Evolutionary conservation across 345 rosid genomes (phyloP).

Genomic region (Gossypium anomalum): DNA sequence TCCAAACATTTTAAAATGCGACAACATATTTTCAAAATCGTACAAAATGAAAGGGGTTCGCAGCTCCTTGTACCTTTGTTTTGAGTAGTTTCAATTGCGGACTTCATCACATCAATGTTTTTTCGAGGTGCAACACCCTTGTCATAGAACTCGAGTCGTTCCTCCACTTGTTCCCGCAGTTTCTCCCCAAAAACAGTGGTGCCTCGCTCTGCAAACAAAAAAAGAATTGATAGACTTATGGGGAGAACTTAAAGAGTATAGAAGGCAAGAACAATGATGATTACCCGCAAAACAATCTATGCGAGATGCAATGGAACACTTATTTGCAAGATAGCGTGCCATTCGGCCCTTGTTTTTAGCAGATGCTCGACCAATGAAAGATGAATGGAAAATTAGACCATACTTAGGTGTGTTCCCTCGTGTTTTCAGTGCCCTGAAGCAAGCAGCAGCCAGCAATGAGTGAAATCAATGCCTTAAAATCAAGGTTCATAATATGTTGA

Average conservation of each 20-base stretch:
- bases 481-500: background rate
- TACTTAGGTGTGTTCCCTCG: slow-evolving; percentile 94
- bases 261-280: background rate
- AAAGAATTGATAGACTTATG: background rate
- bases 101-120: slow-evolving; percentile 92
- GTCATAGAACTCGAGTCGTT: slow-evolving; percentile 82
- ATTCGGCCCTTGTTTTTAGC: slow-evolving; percentile 91
- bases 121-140: slow-evolving; percentile 95
- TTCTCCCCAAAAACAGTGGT: slow-evolving; percentile 75
- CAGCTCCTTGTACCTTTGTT: slow-evolving; percentile 41
- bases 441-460: background rate
- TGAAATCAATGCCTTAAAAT: background rate
- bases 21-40: background rate
- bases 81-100: slow-evolving; percentile 49
- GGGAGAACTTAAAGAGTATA: background rate
- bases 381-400: slow-evolving; percentile 90
- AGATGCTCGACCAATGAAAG: slow-evolving; percentile 87
- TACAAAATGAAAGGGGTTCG: background rate
- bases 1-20: background rate
- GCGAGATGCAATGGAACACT: slow-evolving; percentile 90
- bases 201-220: slow-evolving; percentile 42
- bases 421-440: slow-evolving; percentile 81
- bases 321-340: slow-evolving; percentile 94
- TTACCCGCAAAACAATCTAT: slow-evolving; percentile 93
- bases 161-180: slow-evolving; percentile 93